Evolutionary conservation across 2,329 filamentous ascomycete genomes (phyloP).

Genomic region (Aureobasidium musti): DNA sequence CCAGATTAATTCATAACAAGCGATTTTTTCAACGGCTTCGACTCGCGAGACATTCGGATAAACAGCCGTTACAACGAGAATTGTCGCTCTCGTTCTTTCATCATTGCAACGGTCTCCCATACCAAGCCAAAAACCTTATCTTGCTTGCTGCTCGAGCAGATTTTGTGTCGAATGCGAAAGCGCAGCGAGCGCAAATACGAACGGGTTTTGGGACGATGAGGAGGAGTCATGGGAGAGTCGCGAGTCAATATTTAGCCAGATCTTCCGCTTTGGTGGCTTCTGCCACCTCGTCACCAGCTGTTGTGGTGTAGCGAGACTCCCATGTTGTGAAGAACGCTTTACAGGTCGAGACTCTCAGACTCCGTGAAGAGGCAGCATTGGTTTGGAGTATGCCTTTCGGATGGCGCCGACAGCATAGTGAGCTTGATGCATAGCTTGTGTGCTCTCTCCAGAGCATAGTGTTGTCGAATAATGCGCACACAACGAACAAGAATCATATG

Average conservation of each 20-base stretch:
- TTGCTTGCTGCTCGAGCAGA: not conserved
- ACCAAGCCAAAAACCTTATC: not conserved
- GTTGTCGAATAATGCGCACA: not conserved
- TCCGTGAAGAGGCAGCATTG: not conserved
- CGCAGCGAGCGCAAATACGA: not conserved
- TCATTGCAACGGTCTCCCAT: not conserved
- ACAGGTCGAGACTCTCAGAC: not conserved
- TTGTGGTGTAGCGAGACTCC: not conserved
- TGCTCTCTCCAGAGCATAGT: not conserved
- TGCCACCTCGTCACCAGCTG: not conserved
- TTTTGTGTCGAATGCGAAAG: not conserved
- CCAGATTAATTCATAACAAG: not conserved
- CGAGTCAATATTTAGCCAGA: not conserved
- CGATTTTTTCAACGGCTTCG: not conserved
- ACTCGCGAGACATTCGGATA: slow-evolving; percentile 8
- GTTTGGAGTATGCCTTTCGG: not conserved
- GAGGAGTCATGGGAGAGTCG: not conserved
- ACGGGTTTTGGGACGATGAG: not conserved
- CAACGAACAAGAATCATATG: slow-evolving; percentile 68
- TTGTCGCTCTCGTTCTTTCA: not conserved
- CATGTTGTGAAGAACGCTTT: not conserved
- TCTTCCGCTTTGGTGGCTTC: not conserved
- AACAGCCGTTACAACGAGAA: slow-evolving; percentile 5
- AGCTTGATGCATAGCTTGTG: too few relatives aligned
- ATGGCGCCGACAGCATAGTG: not conserved